These are phyloP conservation scores for Corylus americana DNA, from an alignment of 306 rosid genomes.

Conservation along the genomic window DNA sequence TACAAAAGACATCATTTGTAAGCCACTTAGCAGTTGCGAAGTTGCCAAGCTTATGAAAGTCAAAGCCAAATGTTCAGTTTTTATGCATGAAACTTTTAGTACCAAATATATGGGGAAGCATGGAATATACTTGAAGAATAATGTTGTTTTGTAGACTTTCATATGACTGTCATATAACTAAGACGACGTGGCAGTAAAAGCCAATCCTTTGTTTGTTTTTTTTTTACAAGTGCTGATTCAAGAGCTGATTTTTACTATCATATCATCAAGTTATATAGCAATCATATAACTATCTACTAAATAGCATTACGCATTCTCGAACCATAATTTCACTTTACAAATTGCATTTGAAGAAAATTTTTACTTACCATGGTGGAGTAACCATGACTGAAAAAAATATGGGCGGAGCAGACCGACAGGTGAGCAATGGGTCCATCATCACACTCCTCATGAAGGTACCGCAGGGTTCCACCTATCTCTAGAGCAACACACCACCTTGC, in stretches of 20 bases:
- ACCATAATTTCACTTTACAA: neutral
- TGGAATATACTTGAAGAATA: too few relatives aligned
- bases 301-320: neutral
- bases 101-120: neutral
- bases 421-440: conserved; percentile 29
- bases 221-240: too few relatives aligned
- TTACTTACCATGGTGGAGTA: conserved; percentile 30
- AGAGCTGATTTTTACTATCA: too few relatives aligned
- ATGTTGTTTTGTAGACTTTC: too few relatives aligned
- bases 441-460: conserved; percentile 40
- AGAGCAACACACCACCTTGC: conserved; percentile 32
- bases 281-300: too few relatives aligned
- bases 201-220: too few relatives aligned
- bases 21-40: conserved; percentile 27
- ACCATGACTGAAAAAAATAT: conserved; percentile 12
- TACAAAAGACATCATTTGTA: neutral
- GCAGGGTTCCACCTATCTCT: conserved; percentile 32
- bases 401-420: conserved; percentile 9
- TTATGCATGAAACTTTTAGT: neutral
- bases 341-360: neutral
- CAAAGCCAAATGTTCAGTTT: conserved; percentile 14
- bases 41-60: conserved; percentile 12
- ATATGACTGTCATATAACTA: too few relatives aligned
- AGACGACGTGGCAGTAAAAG: too few relatives aligned
- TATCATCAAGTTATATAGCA: too few relatives aligned